Base-by-base conservation (phyloP, 139 green algal species). In the Coccomyxa sp. region DNA sequence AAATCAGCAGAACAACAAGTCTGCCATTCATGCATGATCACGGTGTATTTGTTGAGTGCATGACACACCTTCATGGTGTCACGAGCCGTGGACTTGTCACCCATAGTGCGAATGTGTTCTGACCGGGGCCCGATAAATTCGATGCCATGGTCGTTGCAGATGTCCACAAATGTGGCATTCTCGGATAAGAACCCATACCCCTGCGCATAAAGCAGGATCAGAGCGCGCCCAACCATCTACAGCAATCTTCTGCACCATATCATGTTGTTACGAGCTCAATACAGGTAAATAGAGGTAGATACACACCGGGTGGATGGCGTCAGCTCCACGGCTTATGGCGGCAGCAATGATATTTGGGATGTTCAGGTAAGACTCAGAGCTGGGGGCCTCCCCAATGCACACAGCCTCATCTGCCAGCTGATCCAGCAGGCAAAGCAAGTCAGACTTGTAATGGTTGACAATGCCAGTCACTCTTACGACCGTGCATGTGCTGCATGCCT, bases 171-270 rank as follows among this genome's bases (percentile, higher is more conserved):
- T 9, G 88, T 91, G 59, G 96, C 93, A 86, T 98, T 98, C 89
- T 99, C 96, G 28, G 93, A 96, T 27, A 99, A 88, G 88, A 99
- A 99, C 67, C 96, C 96, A 87, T 99, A 99, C 71, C 96, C 96
- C 90, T 96, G 90, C 66, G 78, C 75, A 67, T 58, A 23, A 74
- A 23, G 28, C 14, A 15, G 11, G 38, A 51, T 51, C 38, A 51
- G 3, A 51, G 38, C 3, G 38, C 38, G 38, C 7, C 59, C 67
- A 30, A 27, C 23, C 67, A 30, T 75, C 67, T 75, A 51, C 38
- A 51, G 18, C 1, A 3, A 79, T 1, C 23, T 45, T 79, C 74
- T 79, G 25, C 74, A 7, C 74, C n/a, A 79, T 31, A 79, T 38
- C 23, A 79, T 79, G 74, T 4, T 51, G 7, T 51, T 51, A 51